A percentile compares a stretch with the other conserved stretches of the same genome.
Evolutionary conservation across 805 yeast species (phyloP).

Genomic region (Metschnikowia peoriensis): DNA sequence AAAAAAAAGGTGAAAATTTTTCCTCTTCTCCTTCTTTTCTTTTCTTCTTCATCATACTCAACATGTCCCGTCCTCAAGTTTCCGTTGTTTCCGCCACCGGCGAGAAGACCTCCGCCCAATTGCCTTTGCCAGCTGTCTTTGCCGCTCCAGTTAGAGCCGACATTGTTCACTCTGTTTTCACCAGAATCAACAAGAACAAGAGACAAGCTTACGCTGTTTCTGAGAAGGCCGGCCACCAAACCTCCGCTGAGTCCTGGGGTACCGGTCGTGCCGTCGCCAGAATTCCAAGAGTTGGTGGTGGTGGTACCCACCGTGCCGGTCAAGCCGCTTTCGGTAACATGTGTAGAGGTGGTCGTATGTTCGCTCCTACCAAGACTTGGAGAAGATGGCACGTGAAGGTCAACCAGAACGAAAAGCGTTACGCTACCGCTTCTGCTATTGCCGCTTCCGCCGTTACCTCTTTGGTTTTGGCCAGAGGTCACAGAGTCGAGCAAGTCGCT

Average conservation of each 20-base stretch:
- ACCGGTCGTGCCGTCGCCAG: constrained; percentile 99
- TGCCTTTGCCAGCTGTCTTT: constrained; percentile 98
- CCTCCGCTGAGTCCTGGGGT: constrained; percentile 99
- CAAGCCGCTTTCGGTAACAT: constrained; percentile 99
- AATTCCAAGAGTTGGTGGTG: constrained; percentile 99
- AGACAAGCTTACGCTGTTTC: constrained; percentile 99
- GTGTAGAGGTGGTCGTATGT: constrained; percentile 99
- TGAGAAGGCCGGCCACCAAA: constrained; percentile 99
- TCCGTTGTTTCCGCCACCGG: constrained; percentile 89
- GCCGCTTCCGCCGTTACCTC: constrained; percentile 99
- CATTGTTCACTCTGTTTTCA: constrained; percentile 97
- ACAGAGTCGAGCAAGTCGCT: constrained; percentile 97
- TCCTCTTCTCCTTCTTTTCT: constrained; percentile 1
- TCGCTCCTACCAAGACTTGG: constrained; percentile 99
- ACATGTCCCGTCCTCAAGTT: constrained; percentile 83
- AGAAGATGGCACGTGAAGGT: constrained; percentile 99
- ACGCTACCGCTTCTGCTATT: constrained; percentile 99
- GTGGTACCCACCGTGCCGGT: constrained; percentile 99
- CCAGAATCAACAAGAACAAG: constrained; percentile 99
- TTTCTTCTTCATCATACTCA: constrained; percentile 14
- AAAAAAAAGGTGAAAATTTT: background rate
- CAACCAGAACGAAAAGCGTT: constrained; percentile 99
- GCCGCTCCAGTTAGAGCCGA: constrained; percentile 99
- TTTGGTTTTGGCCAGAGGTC: constrained; percentile 99
- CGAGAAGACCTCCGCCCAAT: constrained; percentile 76